These are phyloP conservation scores for Aspergillus glaucus DNA, from an alignment of 2,329 filamentous ascomycete species.

Conservation along the genomic window DNA sequence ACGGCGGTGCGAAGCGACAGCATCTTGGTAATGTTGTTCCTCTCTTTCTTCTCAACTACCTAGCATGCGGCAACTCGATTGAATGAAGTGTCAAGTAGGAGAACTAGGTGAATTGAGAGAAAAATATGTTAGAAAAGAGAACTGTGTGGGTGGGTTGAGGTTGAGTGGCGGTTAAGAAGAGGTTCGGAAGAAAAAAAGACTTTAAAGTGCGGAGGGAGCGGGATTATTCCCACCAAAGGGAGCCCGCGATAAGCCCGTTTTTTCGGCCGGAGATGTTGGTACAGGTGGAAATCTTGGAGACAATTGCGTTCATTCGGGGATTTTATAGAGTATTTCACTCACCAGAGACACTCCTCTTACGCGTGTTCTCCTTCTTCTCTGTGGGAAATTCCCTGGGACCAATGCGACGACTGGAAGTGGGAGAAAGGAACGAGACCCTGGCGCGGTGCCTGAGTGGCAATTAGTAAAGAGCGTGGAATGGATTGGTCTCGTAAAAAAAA, in stretches of 20 bases:
- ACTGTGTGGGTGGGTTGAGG: neutral
- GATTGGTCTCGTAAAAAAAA: neutral
- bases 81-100: slow-evolving; percentile 7
- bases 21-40: slow-evolving; percentile 23
- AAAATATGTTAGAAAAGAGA: neutral
- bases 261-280: too few species aligned
- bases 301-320: too few species aligned
- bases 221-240: slow-evolving; percentile 1
- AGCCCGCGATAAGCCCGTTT: neutral
- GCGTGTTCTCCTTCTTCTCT: too few species aligned
- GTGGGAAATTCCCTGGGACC: neutral
- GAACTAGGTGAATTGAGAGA: slow-evolving; percentile 7
- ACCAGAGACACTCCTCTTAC: too few species aligned
- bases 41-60: slow-evolving; percentile 11
- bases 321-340: too few species aligned
- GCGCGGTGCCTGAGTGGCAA: neutral
- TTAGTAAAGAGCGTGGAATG: slow-evolving; percentile 1
- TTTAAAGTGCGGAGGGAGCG: slow-evolving; percentile 2
- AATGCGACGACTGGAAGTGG: slow-evolving; percentile 1
- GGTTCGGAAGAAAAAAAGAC: slow-evolving; percentile 4
- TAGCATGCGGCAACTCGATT: slow-evolving; percentile 37
- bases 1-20: slow-evolving; percentile 39
- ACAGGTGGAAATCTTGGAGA: too few species aligned
- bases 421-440: slow-evolving; percentile 1
- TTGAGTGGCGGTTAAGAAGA: neutral